Base-by-base conservation (phyloP, 495 filamentous ascomycete species). In the Cercophora sp. region DNA sequence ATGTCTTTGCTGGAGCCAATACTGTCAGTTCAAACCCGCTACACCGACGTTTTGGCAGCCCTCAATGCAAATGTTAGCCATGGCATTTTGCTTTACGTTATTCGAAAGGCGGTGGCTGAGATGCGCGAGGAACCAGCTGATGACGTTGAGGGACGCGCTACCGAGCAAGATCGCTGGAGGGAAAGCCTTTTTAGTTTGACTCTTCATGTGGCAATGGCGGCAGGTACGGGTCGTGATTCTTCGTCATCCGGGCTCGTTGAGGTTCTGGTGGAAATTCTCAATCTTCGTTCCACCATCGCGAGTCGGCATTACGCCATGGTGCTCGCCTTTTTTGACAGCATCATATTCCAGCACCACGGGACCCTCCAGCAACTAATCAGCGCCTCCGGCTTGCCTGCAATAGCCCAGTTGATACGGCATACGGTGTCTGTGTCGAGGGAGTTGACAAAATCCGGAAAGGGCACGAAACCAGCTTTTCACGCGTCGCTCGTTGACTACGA, bases 11-110 rank as follows among this genome's bases (percentile, higher is more conserved):
- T 99, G 32, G 91, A 96, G 67, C 86, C 88, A 8, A 76, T 97
- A 35, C 78, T 85, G 9, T 85, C 86, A 59, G 86, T 92, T 52
- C 87, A 89, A 55, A 63, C 73, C 50, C 93, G 88, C 61, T 78
- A 86, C 18, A 64, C 79, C 15, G 94, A 99, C 56, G 85, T 97
- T 13, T 84, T 87, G 54, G 79, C 88, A 44, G 91, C 92, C 24
- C 72, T 99, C 19, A 92, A 86, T 62, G 86, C 91, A 50, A 93
- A 93, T 66, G 90, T 96, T 48, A 97, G 91, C 62, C 94, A 99
- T 58, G 94, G 94, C 11, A 85, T 97, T 13, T 78, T 99, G n/a
- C 85, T 96, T 63, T 96, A 97, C 63, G 77, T 95, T 52, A 84
- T 96, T 26, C 84, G 92, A 42, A 96, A 92, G 64, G 85, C 88